These are phyloP conservation scores for Drechmeria coniospora DNA, from an alignment of 2,329 filamentous ascomycete species.

Conservation along the genomic window DNA sequence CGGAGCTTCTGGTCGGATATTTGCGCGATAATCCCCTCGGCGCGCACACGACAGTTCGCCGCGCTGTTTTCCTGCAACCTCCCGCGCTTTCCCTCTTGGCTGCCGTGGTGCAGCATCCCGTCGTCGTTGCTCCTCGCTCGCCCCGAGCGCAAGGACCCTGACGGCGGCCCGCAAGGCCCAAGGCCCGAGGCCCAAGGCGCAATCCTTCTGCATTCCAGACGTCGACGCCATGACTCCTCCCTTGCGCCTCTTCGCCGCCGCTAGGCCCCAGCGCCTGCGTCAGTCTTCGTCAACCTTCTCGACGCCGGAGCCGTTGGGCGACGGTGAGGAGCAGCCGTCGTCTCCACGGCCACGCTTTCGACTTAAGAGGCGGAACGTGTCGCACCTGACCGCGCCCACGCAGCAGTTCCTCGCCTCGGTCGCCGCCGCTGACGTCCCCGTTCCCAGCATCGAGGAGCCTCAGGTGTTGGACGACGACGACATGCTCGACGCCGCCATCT, in stretches of 20 bases:
- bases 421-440: conserved; percentile 46
- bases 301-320: conserved; percentile 35
- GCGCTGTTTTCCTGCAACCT: too few relatives aligned
- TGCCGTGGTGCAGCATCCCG: neutral
- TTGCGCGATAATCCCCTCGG: too few relatives aligned
- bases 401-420: conserved; percentile 54
- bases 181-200: neutral
- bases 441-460: conserved; percentile 48
- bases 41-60: too few relatives aligned
- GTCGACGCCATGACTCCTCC: conserved; percentile 23
- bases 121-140: conserved; percentile 2
- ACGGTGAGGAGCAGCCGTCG: conserved; percentile 25
- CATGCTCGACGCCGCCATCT: conserved; percentile 21
- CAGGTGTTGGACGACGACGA: conserved; percentile 26
- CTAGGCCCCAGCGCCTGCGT: conserved; percentile 27
- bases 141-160: conserved; percentile 3
- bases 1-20: too few relatives aligned
- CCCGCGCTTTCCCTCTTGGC: too few relatives aligned
- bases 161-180: too few relatives aligned
- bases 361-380: conserved; percentile 38
- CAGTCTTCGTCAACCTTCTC: conserved; percentile 24
- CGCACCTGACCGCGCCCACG: conserved; percentile 40
- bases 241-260: conserved; percentile 28
- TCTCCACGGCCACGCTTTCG: conserved; percentile 38
- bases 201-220: conserved; percentile 10